phyloP scores from a whole-genome alignment of 2,329 filamentous ascomycete species.

The Xylaria multiplex region DNA sequence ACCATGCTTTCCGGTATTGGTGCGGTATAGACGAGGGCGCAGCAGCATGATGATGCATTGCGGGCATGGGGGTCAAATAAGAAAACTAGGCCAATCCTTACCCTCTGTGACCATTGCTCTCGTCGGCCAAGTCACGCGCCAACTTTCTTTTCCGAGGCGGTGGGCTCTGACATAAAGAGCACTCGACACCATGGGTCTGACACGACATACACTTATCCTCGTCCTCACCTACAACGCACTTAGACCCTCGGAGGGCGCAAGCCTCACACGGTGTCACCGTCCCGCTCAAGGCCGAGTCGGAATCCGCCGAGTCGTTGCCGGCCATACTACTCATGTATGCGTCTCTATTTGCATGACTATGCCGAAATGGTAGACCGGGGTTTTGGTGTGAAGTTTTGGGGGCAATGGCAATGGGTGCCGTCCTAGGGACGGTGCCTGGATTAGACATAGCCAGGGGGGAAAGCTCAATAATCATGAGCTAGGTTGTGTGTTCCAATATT shows the following conservation, averaged over 20 bases:
- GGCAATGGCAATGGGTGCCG: constrained; percentile 66
- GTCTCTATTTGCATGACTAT: constrained; percentile 56
- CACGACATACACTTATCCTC: constrained; percentile 79
- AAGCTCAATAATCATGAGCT: constrained; percentile 42
- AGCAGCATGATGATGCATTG: constrained; percentile 46
- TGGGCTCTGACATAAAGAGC: constrained; percentile 80
- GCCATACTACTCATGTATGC: constrained; percentile 62
- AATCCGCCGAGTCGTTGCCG: constrained; percentile 63
- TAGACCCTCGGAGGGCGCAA: constrained; percentile 77
- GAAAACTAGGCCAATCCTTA: constrained; percentile 58
- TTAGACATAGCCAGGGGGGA: constrained; percentile 60
- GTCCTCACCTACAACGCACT: constrained; percentile 80
- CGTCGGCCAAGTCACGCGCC: constrained; percentile 69
- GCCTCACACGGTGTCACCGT: constrained; percentile 72
- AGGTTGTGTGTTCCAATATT: constrained; percentile 26
- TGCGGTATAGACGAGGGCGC: constrained; percentile 41
- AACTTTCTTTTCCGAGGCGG: constrained; percentile 83
- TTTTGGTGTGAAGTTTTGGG: constrained; percentile 64
- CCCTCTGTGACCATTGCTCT: constrained; percentile 74
- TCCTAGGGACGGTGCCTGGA: constrained; percentile 64
- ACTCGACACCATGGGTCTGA: constrained; percentile 80
- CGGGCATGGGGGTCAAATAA: constrained; percentile 44
- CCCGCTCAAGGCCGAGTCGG: constrained; percentile 55
- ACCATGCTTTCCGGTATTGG: constrained; percentile 40
- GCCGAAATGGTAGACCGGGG: constrained; percentile 54